These are phyloP conservation scores for Suhomyces chickasaworum DNA, from an alignment of 1,139 yeast genomes.

Conservation along the genomic window DNA sequence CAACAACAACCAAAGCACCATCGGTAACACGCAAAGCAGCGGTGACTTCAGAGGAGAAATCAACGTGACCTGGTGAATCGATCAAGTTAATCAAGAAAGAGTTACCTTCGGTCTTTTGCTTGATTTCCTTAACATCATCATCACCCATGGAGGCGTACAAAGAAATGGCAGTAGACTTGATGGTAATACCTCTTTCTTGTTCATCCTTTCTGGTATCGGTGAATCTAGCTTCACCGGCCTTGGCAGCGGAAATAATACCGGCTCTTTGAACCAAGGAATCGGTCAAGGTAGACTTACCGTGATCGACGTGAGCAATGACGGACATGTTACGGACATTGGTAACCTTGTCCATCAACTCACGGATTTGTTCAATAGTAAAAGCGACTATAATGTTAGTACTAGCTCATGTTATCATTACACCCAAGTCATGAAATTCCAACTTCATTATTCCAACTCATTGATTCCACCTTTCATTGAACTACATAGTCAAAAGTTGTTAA, in stretches of 20 bases:
- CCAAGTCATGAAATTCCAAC: background rate
- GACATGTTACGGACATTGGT: constrained; percentile 99
- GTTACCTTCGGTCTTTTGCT: constrained; percentile 93
- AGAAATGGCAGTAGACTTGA: constrained; percentile 98
- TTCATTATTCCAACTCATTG: no score
- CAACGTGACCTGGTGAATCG: constrained; percentile 99
- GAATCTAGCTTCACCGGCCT: constrained; percentile 99
- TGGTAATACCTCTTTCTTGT: constrained; percentile 99
- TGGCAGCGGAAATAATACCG: constrained; percentile 99
- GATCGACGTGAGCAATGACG: constrained; percentile 99
- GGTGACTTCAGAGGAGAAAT: constrained; percentile 99
- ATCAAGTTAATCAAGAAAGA: constrained; percentile 96
- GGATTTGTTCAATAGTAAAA: constrained; percentile 90
- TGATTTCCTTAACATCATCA: constrained; percentile 92
- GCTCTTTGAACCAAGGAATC: constrained; percentile 99
- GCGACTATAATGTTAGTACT: constrained; percentile 49
- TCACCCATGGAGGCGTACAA: constrained; percentile 88
- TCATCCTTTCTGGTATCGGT: constrained; percentile 99
- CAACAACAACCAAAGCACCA: constrained; percentile 99
- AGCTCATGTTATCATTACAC: no score
- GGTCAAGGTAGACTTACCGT: constrained; percentile 99
- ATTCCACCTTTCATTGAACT: background rate
- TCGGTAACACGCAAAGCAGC: constrained; percentile 99
- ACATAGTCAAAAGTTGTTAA: no score
- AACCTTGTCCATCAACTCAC: constrained; percentile 99